Conservation (phyloP, 2,329 filamentous ascomycete genomes). For the Verticillium zaregamsianum region DNA sequence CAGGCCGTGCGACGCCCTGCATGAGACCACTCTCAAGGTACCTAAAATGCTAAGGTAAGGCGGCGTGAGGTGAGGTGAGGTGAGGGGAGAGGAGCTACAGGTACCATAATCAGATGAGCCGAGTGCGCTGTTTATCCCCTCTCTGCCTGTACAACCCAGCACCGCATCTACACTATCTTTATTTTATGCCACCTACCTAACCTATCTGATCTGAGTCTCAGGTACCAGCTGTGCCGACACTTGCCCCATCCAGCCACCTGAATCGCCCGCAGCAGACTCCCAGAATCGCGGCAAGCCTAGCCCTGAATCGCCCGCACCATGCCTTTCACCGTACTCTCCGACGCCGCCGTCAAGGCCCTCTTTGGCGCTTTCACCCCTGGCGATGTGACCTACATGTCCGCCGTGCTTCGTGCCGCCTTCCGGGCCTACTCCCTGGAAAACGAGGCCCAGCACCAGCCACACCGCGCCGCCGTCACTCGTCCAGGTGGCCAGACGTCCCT, state of each 20-base stretch:
- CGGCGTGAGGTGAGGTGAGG: too few relatives aligned
- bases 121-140: not conserved
- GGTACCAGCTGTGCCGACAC: not conserved
- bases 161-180: too few relatives aligned
- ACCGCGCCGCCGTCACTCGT: conserved; percentile 55
- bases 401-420: conserved; percentile 54
- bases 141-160: not conserved
- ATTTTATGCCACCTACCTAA: too few relatives aligned
- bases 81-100: too few relatives aligned
- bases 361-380: conserved; percentile 48
- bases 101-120: not conserved
- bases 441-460: conserved; percentile 58
- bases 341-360: conserved; percentile 49
- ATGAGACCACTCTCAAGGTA: not conserved
- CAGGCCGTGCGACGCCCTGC: not conserved
- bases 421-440: conserved; percentile 62
- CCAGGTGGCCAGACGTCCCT: conserved; percentile 59
- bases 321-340: conserved; percentile 56
- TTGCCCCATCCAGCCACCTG: not conserved
- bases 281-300: not conserved
- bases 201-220: not conserved
- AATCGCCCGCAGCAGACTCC: not conserved
- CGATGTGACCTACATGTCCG: conserved; percentile 53
- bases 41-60: not conserved
- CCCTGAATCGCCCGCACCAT: conserved; percentile 28